Evolutionary conservation across 495 filamentous ascomycete species (phyloP).

Genomic region (Amphirosellinia nigrospora): DNA sequence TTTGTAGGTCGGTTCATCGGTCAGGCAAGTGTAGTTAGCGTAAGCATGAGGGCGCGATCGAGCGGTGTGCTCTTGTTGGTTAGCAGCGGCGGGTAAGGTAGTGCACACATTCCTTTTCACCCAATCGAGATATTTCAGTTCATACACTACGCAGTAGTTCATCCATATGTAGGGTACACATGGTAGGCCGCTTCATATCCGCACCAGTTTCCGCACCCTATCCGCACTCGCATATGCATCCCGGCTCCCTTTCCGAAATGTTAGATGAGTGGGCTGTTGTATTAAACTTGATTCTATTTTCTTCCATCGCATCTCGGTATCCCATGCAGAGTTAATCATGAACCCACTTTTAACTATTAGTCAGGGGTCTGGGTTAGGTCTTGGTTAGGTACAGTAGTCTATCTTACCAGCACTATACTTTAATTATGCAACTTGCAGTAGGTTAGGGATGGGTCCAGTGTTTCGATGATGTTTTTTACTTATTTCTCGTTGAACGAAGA

Average conservation of each 20-base stretch:
- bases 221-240: conserved; percentile 20
- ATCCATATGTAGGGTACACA: neutral
- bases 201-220: neutral
- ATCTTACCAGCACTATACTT: neutral
- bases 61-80: conserved; percentile 15
- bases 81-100: conserved; percentile 1
- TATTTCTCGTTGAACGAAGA: neutral
- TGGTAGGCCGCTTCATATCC: conserved; percentile 8
- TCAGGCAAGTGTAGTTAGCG: neutral
- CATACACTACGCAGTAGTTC: too few species aligned
- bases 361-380: neutral
- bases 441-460: too few species aligned
- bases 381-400: too few species aligned
- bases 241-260: conserved; percentile 13
- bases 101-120: conserved; percentile 6
- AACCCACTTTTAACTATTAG: neutral
- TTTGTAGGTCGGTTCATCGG: neutral
- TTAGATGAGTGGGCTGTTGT: neutral
- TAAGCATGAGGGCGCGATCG: conserved; percentile 10
- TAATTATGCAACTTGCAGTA: neutral
- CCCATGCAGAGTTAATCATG: conserved; percentile 1
- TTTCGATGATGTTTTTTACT: too few species aligned
- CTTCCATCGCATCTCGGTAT: neutral
- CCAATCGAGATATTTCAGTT: conserved; percentile 16
- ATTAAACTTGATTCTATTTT: neutral